Evolutionary conservation across 805 yeast genomes (phyloP).

Genomic region (Zygoascus flipseniorum): DNA sequence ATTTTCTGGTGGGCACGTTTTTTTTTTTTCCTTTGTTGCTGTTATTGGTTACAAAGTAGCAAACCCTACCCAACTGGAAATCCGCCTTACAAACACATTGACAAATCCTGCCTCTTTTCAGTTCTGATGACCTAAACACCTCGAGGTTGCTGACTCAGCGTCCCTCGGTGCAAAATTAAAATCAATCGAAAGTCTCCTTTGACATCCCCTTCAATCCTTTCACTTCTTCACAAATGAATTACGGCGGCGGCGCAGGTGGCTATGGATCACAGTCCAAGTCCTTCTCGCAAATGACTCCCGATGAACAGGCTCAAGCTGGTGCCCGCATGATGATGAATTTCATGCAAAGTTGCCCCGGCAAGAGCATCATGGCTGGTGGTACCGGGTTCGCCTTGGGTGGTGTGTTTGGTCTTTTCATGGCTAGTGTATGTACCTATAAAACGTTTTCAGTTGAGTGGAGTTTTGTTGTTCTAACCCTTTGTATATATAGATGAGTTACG

Average conservation of each 20-base stretch:
- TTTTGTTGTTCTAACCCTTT: too few relatives aligned
- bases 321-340: constrained; percentile 74
- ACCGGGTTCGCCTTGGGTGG: constrained; percentile 95
- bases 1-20: too few relatives aligned
- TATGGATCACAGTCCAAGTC: constrained; percentile 20
- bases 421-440: constrained; percentile 22
- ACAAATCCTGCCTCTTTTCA: too few relatives aligned
- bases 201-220: not conserved
- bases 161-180: not conserved
- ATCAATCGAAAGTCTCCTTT: not conserved
- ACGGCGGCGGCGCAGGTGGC: not conserved
- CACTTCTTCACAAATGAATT: not conserved
- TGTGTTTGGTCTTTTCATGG: constrained; percentile 89
- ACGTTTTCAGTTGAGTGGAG: too few relatives aligned
- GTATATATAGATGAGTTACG: constrained; percentile 55
- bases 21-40: too few relatives aligned
- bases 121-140: not conserved
- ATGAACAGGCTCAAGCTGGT: constrained; percentile 88
- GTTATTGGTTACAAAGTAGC: too few relatives aligned
- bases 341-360: constrained; percentile 93
- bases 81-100: too few relatives aligned
- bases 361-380: constrained; percentile 83
- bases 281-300: constrained; percentile 68
- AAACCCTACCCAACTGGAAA: too few relatives aligned
- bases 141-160: not conserved